Base-by-base conservation (phyloP, 2,329 filamentous ascomycete genomes). In the Aspergillus texensis region DNA sequence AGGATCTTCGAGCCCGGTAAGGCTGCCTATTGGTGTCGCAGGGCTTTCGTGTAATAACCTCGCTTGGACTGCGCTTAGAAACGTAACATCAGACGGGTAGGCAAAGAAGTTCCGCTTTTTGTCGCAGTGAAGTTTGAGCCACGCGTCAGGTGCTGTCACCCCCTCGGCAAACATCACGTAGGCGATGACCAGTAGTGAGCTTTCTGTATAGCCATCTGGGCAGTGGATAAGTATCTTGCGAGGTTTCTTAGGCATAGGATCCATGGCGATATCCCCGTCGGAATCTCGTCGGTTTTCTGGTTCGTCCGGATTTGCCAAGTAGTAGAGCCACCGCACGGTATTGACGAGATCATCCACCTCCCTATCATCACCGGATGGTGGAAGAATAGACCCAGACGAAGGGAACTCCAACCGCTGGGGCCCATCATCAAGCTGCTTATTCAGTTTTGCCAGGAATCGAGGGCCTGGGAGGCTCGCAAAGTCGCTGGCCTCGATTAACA, bases 161-260 rank as follows among this genome's bases (percentile, higher is more conserved):
- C 92, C 93, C 65, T 95, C 92, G 60, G 91, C 92, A 78, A 93
- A 99, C 85, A 96, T 96, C 75, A 90, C 93, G 78, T 99, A 99
- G 11, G 94, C 92, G 45, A 99, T 87, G 2, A 88, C 93, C 21
- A 99, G 84, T 77, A 99, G 85, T 1, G 93, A 93, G 1, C 91
- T 94, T 78, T 99, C 95, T 0, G 95, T 99, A 73, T 99, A 99
- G 21, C 95, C 95, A 77, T 99, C 95, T 2, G 90, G 89, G 77
- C 95, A 98, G 78, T 98, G 94, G 46, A 99, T 91, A 36, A 98
- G 85, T 39, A 98, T 88, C 73, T 89, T 93, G 66, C 88, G 83
- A 61, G 88, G 82, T 39, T 79, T 78, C 32, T 74, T 75, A 10
- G 66, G 67, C 6, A 74, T 68, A 9, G 73, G 69, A 1, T 75